Evolutionary conservation across 1,284 basidiomycete species (phyloP), one percentile per base, ranked within the genome.

Genomic region (Sphagnurus paluster): DNA sequence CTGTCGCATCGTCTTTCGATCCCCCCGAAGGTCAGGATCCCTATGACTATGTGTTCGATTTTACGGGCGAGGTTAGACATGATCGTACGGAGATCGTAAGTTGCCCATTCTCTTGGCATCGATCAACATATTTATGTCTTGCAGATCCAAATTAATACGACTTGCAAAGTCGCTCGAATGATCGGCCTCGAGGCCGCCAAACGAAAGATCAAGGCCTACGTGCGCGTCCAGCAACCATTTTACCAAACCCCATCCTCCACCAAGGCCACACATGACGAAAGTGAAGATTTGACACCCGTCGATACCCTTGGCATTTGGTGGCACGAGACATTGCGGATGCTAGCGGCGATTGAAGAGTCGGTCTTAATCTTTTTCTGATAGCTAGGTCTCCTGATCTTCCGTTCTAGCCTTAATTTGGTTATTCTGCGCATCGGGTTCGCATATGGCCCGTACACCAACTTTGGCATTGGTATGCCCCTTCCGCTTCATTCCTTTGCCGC

Each of bases 241-340:
- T 94, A 94, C 67, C 84, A 90, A 56, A 87, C 86, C 23, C 72
- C 80, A 4, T 44, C 35, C 34, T 54, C 56, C 26, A 79, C 78
- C 49, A 90, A 87, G 64, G 72, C 77, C 20, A 57, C 74, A 10
- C 80, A 87, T 51, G 70, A 78, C 38, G 92, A 93, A 70, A 85
- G 82, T 60, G 84, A 88, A 48, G 83, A 87, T 49, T 68, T 86
- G 28, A 86, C 86, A 59, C 91, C 92, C 0, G 71, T 79, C 39
- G 86, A 84, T 24, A 76, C 82, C 4, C 70, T 85, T 44, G 91
- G 92, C 9, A 80, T 75, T 17, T 95, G 92, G 92, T 94, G 92
- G 90, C 91, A 94, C 59, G 92, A 94, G 71, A 81, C 86, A 1
- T 67, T 91, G 32, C 78, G 92, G 25, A 82, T 81, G 56, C 62